A percentile compares a stretch with the other conserved stretches of the same genome.
phyloP scores from a whole-genome alignment of 129 eudicot genomes.

The Chrysanthemum seticuspe region DNA sequence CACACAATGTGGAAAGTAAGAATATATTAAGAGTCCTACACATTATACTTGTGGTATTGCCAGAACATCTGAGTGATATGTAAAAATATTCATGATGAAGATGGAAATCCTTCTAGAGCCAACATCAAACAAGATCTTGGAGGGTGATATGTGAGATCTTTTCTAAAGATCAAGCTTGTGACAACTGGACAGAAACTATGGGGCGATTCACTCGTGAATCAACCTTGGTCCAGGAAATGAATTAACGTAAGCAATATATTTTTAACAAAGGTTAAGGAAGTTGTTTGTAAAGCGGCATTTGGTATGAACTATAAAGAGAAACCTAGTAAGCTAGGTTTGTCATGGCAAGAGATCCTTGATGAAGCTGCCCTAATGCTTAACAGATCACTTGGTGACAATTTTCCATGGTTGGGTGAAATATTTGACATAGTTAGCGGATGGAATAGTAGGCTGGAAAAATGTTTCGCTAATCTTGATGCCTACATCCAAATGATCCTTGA shows the following conservation, averaged over 20 bases:
- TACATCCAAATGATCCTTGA: constrained; percentile 20
- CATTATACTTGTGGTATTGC: too few relatives aligned
- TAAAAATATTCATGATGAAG: too few relatives aligned
- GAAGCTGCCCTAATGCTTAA: neutral
- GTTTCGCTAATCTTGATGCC: constrained; percentile 25
- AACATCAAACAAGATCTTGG: too few relatives aligned
- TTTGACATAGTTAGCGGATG: constrained; percentile 21
- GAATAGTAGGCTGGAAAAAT: constrained; percentile 18
- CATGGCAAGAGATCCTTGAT: constrained; percentile 22
- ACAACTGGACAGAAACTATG: too few relatives aligned
- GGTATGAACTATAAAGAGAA: constrained; percentile 17
- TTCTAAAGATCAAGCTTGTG: too few relatives aligned
- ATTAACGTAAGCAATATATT: neutral
- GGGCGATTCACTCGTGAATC: too few relatives aligned
- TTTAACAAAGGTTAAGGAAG: neutral
- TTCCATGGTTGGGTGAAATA: constrained; percentile 18
- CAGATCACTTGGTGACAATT: constrained; percentile 18
- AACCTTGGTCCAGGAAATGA: too few relatives aligned
- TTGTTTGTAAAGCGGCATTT: constrained; percentile 23
- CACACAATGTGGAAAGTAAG: too few relatives aligned
- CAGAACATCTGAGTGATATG: too few relatives aligned
- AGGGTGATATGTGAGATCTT: too few relatives aligned
- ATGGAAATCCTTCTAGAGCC: too few relatives aligned
- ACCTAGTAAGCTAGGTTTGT: neutral
- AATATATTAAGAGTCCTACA: too few relatives aligned